Evolutionary conservation across 305 asterid genomes (phyloP).

Genomic region (Fraxinus sp.): DNA sequence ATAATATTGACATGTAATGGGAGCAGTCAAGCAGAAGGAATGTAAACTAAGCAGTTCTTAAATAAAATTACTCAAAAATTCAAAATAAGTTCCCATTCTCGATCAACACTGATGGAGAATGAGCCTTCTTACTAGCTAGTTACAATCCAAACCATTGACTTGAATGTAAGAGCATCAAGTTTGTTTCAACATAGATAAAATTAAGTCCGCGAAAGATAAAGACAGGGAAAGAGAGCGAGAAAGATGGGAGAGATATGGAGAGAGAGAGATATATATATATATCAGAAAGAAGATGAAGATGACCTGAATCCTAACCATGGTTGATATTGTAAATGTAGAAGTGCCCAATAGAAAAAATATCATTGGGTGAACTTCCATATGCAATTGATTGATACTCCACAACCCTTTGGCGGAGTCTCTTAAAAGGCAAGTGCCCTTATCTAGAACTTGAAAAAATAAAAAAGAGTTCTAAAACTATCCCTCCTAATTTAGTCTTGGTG

Average conservation of each 20-base stretch:
- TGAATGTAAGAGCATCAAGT: conserved; percentile 15
- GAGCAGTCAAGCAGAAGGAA: neutral
- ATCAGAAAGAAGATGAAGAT: conserved; percentile 28
- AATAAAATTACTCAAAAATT: conserved; percentile 4
- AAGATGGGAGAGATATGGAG: neutral
- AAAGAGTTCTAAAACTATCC: conserved; percentile 3
- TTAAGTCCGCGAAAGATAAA: conserved; percentile 14
- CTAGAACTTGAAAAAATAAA: neutral
- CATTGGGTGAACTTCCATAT: conserved; percentile 52
- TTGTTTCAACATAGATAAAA: conserved; percentile 1
- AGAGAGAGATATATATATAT: neutral
- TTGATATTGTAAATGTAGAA: conserved; percentile 52
- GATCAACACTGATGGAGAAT: conserved; percentile 19
- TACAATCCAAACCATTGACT: conserved; percentile 34
- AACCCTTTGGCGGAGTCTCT: conserved; percentile 58
- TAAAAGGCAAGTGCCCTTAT: conserved; percentile 5
- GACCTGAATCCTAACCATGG: conserved; percentile 95
- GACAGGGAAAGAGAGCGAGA: neutral
- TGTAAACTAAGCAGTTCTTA: neutral
- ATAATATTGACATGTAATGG: neutral
- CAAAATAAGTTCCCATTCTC: conserved; percentile 22
- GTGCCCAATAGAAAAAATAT: conserved; percentile 72
- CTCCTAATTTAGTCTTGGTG: conserved; percentile 15
- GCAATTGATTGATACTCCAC: conserved; percentile 59
- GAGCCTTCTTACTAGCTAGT: conserved; percentile 28